These are phyloP conservation scores for Aspergillus diversus DNA, from an alignment of 495 filamentous ascomycete genomes.

Conservation along the genomic window DNA sequence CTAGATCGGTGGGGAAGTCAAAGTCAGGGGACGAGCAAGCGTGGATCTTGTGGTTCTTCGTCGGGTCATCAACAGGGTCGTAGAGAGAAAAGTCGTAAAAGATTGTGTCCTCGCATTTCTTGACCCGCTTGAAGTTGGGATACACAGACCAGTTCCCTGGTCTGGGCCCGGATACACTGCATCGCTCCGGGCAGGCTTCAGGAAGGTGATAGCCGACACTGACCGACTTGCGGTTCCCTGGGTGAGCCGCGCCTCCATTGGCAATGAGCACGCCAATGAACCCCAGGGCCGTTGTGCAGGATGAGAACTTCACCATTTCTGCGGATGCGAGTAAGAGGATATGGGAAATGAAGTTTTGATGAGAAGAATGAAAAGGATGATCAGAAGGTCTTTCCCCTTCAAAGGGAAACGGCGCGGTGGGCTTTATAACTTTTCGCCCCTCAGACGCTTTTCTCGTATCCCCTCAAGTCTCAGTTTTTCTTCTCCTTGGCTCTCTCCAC, in stretches of 20 bases:
- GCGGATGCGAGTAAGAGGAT: not conserved
- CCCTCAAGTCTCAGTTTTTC: no score
- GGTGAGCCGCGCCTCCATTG: not conserved
- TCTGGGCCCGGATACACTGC: conserved; percentile 34
- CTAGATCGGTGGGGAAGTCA: conserved; percentile 31
- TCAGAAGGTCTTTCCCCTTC: not conserved
- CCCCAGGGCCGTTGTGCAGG: conserved; percentile 10
- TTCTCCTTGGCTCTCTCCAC: no score
- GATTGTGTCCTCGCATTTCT: conserved; percentile 31
- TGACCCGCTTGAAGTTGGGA: conserved; percentile 28
- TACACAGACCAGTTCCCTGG: conserved; percentile 39
- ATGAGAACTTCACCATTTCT: not conserved
- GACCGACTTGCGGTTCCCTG: conserved; percentile 14
- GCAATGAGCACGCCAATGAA: not conserved
- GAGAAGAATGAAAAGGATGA: not conserved
- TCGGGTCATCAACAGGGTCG: conserved; percentile 35
- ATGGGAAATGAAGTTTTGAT: no score
- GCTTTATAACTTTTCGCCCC: not conserved
- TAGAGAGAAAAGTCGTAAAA: conserved; percentile 38
- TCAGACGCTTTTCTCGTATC: no score
- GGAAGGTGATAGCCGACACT: conserved; percentile 26
- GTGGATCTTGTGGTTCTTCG: conserved; percentile 30
- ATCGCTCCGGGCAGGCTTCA: conserved; percentile 36
- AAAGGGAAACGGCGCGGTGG: not conserved
- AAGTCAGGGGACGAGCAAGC: conserved; percentile 37